A percentile compares a stretch with the other conserved stretches of the same genome.
Conservation (phyloP, 2,329 filamentous ascomycete genomes). For the Sarocladiaceae sp. region DNA sequence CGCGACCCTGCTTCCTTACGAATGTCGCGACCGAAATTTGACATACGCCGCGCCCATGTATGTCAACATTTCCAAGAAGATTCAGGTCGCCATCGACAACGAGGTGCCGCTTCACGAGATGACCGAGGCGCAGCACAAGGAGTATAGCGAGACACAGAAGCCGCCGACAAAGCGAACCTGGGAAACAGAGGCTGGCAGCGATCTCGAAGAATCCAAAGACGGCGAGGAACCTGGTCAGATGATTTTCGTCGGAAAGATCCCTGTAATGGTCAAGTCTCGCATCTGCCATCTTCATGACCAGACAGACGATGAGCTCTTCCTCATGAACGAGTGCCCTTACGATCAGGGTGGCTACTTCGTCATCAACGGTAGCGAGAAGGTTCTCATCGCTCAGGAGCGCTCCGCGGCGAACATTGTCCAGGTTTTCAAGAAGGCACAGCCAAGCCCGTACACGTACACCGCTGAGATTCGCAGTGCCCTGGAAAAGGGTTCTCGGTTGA, state of each 20-base stretch:
- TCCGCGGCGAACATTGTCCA: conserved; percentile 98
- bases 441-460: conserved; percentile 86
- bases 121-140: conserved; percentile 55
- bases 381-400: conserved; percentile 93
- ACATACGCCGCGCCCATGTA: conserved; percentile 93
- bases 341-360: conserved; percentile 98
- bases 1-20: conserved; percentile 81
- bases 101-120: conserved; percentile 60
- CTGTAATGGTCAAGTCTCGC: conserved; percentile 96
- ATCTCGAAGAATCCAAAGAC: conserved; percentile 45
- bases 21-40: conserved; percentile 89
- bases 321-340: conserved; percentile 94
- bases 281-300: conserved; percentile 85
- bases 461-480: conserved; percentile 95
- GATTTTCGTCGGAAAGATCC: conserved; percentile 82
- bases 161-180: conserved; percentile 53
- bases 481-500: conserved; percentile 90
- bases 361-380: conserved; percentile 98
- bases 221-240: conserved; percentile 24
- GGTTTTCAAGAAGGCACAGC: conserved; percentile 94
- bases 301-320: conserved; percentile 78
- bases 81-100: conserved; percentile 75
- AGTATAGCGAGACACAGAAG: conserved; percentile 49
- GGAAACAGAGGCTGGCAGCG: conserved; percentile 51
- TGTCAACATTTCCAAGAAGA: conserved; percentile 78